A percentile compares a stretch with the other conserved stretches of the same genome.
These are phyloP conservation scores for Cinchona pubescens DNA, from an alignment of 257 asterid genomes.

Conservation along the genomic window DNA sequence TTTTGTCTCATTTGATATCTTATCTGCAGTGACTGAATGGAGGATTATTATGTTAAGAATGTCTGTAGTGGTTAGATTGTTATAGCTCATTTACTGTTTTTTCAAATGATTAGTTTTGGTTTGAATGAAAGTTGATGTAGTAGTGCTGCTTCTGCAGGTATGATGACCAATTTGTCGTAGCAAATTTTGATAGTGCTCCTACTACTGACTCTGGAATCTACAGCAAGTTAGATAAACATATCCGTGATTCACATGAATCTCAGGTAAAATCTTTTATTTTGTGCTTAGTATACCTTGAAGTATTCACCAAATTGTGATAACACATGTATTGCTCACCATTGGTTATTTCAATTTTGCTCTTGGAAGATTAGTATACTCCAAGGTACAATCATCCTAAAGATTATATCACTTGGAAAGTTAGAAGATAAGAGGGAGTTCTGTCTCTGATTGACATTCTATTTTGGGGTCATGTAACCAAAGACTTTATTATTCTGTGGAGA, in stretches of 20 bases:
- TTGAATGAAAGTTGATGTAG: not conserved
- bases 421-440: not conserved
- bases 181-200: conserved; percentile 86
- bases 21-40: not conserved
- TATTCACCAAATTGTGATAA: not conserved
- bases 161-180: conserved; percentile 69
- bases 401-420: not conserved
- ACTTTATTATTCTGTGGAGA: not conserved
- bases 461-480: not conserved
- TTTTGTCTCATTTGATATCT: not conserved
- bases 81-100: not conserved
- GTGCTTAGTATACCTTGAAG: not conserved
- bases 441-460: not conserved
- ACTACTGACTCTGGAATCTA: conserved; percentile 77
- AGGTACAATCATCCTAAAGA: not conserved
- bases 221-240: conserved; percentile 56
- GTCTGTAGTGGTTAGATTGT: not conserved
- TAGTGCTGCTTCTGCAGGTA: conserved; percentile 45
- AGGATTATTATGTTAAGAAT: not conserved
- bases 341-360: not conserved
- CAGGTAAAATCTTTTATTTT: conserved; percentile 42
- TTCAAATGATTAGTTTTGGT: not conserved
- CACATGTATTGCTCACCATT: not conserved
- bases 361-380: not conserved
- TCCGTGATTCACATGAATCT: conserved; percentile 69